phyloP scores from a whole-genome alignment of 352 stramenopile genomes.

The Pythium brachiatum region DNA sequence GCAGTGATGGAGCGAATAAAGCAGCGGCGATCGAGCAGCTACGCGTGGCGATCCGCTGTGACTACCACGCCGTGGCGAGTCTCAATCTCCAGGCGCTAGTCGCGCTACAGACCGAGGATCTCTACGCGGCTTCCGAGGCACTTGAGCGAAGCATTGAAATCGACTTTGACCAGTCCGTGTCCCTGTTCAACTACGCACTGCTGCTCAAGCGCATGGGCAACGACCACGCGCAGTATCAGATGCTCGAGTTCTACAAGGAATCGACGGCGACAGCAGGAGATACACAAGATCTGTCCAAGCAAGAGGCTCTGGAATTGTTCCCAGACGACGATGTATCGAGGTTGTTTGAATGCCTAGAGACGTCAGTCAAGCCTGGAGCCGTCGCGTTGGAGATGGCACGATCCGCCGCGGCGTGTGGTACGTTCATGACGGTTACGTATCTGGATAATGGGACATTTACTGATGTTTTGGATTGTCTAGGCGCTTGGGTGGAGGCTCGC shows the following conservation, averaged over 20 bases:
- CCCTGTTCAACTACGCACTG: constrained; percentile 71
- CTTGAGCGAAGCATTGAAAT: constrained; percentile 62
- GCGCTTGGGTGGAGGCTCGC: constrained; percentile 14
- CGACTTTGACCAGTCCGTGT: constrained; percentile 38
- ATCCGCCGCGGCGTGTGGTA: constrained; percentile 15
- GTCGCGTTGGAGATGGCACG: constrained; percentile 19
- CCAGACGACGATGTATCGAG: neutral
- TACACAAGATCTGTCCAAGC: neutral
- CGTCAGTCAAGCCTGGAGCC: neutral
- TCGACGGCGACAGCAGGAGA: constrained; percentile 3
- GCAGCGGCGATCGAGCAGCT: constrained; percentile 30
- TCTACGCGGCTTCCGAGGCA: constrained; percentile 36
- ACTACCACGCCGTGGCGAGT: constrained; percentile 47
- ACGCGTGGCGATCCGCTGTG: constrained; percentile 37
- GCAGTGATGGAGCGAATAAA: neutral
- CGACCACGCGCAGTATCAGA: constrained; percentile 46
- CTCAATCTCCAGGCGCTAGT: constrained; percentile 54
- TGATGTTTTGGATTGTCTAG: constrained; percentile 3
- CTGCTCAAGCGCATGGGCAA: constrained; percentile 53
- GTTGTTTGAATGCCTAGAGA: constrained; percentile 9
- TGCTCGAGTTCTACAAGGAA: constrained; percentile 51
- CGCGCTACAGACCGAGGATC: constrained; percentile 34
- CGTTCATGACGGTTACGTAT: too few relatives aligned
- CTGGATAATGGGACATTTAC: neutral
- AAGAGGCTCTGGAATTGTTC: constrained; percentile 6